Evolutionary conservation across 1,139 yeast genomes (phyloP).

Genomic region (Taphrina flavorubra): DNA sequence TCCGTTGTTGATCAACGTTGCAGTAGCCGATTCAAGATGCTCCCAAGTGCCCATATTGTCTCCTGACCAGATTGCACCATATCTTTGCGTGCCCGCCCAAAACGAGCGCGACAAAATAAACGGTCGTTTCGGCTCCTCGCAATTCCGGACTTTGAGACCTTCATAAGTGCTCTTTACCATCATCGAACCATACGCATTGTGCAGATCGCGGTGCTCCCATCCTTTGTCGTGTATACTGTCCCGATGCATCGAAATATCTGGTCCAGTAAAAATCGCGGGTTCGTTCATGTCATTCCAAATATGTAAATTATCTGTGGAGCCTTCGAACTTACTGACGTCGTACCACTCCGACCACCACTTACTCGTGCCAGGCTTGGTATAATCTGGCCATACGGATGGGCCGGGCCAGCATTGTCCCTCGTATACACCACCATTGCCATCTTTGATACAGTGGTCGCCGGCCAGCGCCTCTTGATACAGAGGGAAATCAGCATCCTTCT

Average conservation of each 20-base stretch:
- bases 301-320: conserved; percentile 66
- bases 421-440: conserved; percentile 61
- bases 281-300: conserved; percentile 99
- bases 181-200: conserved; percentile 80
- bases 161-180: conserved; percentile 79
- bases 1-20: conserved; percentile 83
- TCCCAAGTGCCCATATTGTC: conserved; percentile 96
- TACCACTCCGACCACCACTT: conserved; percentile 65
- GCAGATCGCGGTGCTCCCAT: conserved; percentile 90
- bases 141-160: conserved; percentile 63
- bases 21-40: conserved; percentile 75
- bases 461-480: conserved; percentile 63
- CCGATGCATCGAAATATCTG: conserved; percentile 87
- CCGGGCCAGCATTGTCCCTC: conserved; percentile 99
- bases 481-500: conserved; percentile 62
- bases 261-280: conserved; percentile 92
- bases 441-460: conserved; percentile 55
- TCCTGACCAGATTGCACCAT: conserved; percentile 98
- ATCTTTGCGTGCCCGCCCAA: conserved; percentile 87
- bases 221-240: conserved; percentile 77
- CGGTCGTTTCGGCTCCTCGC: conserved; percentile 66
- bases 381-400: conserved; percentile 89
- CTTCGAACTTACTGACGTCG: conserved; percentile 51
- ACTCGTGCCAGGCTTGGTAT: conserved; percentile 69
- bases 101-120: conserved; percentile 87